Evolutionary conservation across 495 filamentous ascomycete genomes (phyloP).

Genomic region (Hyphodiscus hymeniophilus): DNA sequence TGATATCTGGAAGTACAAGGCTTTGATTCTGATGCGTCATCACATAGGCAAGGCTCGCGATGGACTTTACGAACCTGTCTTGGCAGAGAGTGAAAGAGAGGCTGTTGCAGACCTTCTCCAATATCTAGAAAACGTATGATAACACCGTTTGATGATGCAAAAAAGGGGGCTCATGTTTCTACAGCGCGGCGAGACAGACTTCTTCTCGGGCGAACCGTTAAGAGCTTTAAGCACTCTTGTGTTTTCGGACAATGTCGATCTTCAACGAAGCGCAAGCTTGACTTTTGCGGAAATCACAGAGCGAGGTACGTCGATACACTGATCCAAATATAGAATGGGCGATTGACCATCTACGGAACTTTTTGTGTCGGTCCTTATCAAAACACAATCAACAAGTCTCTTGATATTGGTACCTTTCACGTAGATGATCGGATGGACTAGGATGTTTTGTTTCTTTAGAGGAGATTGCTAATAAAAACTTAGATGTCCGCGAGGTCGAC

Average conservation of each 20-base stretch:
- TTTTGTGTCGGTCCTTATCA: too few species aligned
- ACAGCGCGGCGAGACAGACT: slow-evolving; percentile 89
- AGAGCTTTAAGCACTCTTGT: slow-evolving; percentile 90
- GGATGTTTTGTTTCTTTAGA: slow-evolving; percentile 2
- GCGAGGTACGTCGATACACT: slow-evolving; percentile 57
- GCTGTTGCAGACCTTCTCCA: slow-evolving; percentile 92
- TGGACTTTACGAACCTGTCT: slow-evolving; percentile 87
- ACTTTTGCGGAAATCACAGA: slow-evolving; percentile 99
- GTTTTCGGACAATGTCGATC: slow-evolving; percentile 96
- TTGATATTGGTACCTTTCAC: too few species aligned
- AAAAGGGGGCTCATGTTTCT: slow-evolving; percentile 22
- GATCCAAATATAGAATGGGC: neutral
- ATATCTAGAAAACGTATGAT: slow-evolving; percentile 86
- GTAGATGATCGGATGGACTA: too few species aligned
- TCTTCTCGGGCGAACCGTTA: slow-evolving; percentile 96
- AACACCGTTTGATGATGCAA: too few species aligned
- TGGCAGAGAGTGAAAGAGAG: slow-evolving; percentile 94
- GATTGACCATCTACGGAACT: too few species aligned
- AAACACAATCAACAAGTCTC: too few species aligned
- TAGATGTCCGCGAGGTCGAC: slow-evolving; percentile 95
- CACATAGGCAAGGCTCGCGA: slow-evolving; percentile 73
- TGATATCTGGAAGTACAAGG: slow-evolving; percentile 1
- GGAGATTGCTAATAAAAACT: neutral
- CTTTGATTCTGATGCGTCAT: slow-evolving; percentile 13
- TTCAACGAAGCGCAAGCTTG: slow-evolving; percentile 93